Evolutionary conservation across 495 filamentous ascomycete species (phyloP).

Genomic region (Thermothielavioides terrestris): DNA sequence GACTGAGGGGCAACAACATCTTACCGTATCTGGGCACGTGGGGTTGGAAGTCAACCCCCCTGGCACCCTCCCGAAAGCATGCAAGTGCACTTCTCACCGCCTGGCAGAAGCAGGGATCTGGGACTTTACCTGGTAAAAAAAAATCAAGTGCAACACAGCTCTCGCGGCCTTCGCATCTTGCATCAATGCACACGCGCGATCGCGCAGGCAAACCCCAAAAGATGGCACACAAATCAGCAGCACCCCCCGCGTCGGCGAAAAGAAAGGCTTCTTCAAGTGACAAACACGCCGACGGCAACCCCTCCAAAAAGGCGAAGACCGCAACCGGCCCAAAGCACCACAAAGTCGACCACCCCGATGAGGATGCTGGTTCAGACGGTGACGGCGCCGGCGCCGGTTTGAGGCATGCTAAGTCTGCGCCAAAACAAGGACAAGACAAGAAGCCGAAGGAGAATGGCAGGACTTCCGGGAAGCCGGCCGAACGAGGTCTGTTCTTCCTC

Average conservation of each 20-base stretch:
- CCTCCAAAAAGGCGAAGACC: slow-evolving; percentile 41
- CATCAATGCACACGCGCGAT: not conserved
- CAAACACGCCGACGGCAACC: slow-evolving; percentile 24
- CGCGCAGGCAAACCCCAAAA: not conserved
- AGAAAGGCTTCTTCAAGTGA: slow-evolving; percentile 32
- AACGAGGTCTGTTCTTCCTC: slow-evolving; percentile 25
- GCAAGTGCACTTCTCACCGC: slow-evolving; percentile 34
- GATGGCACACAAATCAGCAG: slow-evolving; percentile 22
- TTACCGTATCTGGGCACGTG: not conserved
- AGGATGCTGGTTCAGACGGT: slow-evolving; percentile 22
- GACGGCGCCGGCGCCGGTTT: slow-evolving; percentile 29
- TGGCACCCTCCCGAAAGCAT: no score
- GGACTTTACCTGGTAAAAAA: slow-evolving; percentile 16
- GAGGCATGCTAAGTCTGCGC: slow-evolving; percentile 12
- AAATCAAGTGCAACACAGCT: slow-evolving; percentile 3
- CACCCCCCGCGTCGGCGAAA: slow-evolving; percentile 23
- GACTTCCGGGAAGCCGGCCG: slow-evolving; percentile 18
- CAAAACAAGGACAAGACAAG: slow-evolving; percentile 1
- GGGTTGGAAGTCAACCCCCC: not conserved
- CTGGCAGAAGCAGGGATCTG: slow-evolving; percentile 25
- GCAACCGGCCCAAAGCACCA: slow-evolving; percentile 24
- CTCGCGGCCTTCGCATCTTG: not conserved
- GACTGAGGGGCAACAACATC: slow-evolving; percentile 8
- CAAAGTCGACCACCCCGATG: slow-evolving; percentile 18
- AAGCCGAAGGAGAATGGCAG: slow-evolving; percentile 15